Percentiles rank a stretch among this genome's conserved stretches.
Evolutionary conservation across 331 rosid genomes (phyloP).

Genomic region (Rhamnella rubrinervis): DNA sequence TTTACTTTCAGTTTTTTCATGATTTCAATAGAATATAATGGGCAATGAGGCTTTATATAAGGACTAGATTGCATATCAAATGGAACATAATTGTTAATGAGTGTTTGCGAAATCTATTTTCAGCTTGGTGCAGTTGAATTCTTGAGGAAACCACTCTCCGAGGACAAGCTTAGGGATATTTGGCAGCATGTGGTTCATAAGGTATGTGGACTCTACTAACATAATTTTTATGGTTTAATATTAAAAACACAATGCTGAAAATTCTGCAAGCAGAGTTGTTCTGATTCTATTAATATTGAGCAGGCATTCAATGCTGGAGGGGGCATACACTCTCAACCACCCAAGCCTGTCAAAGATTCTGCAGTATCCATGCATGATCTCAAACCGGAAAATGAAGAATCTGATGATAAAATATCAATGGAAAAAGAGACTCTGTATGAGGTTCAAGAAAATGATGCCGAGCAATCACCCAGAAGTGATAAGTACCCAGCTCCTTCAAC

Average conservation of each 20-base stretch:
- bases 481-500: conserved; percentile 98
- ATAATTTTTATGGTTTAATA: conserved; percentile 10
- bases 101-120: conserved; percentile 25
- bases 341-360: conserved; percentile 67
- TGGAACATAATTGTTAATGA: conserved; percentile 13
- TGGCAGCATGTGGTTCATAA: conserved; percentile 99
- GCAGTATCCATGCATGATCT: conserved; percentile 51
- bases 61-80: conserved; percentile 3
- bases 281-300: conserved; percentile 41
- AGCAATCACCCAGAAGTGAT: conserved; percentile 62
- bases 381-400: conserved; percentile 39
- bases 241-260: conserved; percentile 5
- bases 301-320: conserved; percentile 89
- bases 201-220: conserved; percentile 48
- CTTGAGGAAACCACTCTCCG: conserved; percentile 81
- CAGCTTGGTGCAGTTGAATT: conserved; percentile 98
- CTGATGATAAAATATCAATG: conserved; percentile 24
- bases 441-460: conserved; percentile 43
- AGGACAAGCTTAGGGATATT: conserved; percentile 85
- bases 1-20: conserved; percentile 3
- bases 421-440: conserved; percentile 38
- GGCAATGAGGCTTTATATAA: not conserved
- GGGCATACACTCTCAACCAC: conserved; percentile 43
- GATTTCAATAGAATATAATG: not conserved
- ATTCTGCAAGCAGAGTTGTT: conserved; percentile 13